Evolutionary conservation across 768 basidiomycete genomes (phyloP).

Genomic region (Pleurotus citrinopileatus): DNA sequence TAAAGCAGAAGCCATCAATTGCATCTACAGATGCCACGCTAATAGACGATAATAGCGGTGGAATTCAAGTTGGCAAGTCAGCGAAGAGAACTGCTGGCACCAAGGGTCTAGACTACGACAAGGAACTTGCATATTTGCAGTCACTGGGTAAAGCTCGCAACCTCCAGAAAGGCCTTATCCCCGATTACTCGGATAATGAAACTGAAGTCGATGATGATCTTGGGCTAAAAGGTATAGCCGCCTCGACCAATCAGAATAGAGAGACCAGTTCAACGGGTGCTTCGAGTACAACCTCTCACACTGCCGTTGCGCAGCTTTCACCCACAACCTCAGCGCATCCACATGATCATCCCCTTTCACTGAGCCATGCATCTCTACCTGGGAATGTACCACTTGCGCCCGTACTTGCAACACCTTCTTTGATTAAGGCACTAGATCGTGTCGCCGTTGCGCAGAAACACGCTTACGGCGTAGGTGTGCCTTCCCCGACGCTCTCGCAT

Average conservation of each 20-base stretch:
- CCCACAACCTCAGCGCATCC: conserved; percentile 19
- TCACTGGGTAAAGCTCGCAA: conserved; percentile 19
- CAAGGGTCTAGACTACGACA: conserved; percentile 32
- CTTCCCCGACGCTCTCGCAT: neutral
- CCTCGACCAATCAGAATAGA: conserved; percentile 33
- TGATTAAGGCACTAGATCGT: conserved; percentile 61
- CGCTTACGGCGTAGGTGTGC: conserved; percentile 30
- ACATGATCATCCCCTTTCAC: neutral
- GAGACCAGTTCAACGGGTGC: conserved; percentile 20
- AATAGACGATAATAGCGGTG: conserved; percentile 16
- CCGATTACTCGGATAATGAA: conserved; percentile 48
- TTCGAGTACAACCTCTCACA: conserved; percentile 21
- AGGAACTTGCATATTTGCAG: conserved; percentile 38
- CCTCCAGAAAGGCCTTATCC: conserved; percentile 21
- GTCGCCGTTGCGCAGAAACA: conserved; percentile 53
- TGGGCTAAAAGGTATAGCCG: conserved; percentile 17
- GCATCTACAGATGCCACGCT: conserved; percentile 20
- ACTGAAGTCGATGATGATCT: conserved; percentile 39
- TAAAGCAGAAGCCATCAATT: conserved; percentile 17
- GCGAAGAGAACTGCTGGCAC: neutral
- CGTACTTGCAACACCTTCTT: conserved; percentile 62
- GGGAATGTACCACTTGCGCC: conserved; percentile 21
- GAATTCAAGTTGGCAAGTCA: conserved; percentile 5
- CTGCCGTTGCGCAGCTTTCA: conserved; percentile 17
- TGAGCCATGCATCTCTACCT: neutral